Conservation (phyloP, 2,329 filamentous ascomycete species). For the Didymella segeticola region DNA sequence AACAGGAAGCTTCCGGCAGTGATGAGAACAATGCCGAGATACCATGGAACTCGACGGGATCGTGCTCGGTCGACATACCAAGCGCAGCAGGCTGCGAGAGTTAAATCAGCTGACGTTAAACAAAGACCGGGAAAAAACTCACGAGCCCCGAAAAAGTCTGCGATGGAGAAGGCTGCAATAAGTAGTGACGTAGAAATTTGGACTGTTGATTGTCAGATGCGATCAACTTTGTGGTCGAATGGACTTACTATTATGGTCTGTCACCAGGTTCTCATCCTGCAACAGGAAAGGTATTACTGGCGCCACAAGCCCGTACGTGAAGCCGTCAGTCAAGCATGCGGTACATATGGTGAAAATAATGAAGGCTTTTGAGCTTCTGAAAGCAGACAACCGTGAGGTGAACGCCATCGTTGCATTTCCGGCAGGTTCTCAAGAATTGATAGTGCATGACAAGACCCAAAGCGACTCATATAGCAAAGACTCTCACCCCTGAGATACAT, state of each 20-base stretch:
- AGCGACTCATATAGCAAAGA: background rate
- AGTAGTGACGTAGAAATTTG: background rate
- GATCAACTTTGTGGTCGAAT: rapidly evolving
- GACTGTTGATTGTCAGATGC: background rate
- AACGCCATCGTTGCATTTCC: background rate
- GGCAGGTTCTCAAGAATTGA: background rate
- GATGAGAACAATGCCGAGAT: constrained; percentile 19
- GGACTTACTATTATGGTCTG: background rate
- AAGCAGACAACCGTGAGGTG: background rate
- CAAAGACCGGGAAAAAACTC: background rate
- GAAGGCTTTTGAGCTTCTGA: constrained; percentile 19
- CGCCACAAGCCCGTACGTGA: constrained; percentile 20
- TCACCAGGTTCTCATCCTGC: constrained; percentile 6
- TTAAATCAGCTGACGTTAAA: background rate
- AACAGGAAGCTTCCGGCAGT: constrained; percentile 20
- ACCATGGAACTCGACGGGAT: constrained; percentile 20
- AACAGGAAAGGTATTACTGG: constrained; percentile 23
- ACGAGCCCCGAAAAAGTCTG: constrained; percentile 2
- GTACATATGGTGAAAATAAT: constrained; percentile 23
- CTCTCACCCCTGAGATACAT: background rate
- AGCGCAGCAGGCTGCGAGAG: constrained; percentile 13
- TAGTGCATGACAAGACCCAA: background rate
- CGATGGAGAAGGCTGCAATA: background rate
- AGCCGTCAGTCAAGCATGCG: constrained; percentile 20
- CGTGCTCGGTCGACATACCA: constrained; percentile 21